Conservation (phyloP, 2,329 filamentous ascomycete genomes). For the Nigrograna mackinnonii region DNA sequence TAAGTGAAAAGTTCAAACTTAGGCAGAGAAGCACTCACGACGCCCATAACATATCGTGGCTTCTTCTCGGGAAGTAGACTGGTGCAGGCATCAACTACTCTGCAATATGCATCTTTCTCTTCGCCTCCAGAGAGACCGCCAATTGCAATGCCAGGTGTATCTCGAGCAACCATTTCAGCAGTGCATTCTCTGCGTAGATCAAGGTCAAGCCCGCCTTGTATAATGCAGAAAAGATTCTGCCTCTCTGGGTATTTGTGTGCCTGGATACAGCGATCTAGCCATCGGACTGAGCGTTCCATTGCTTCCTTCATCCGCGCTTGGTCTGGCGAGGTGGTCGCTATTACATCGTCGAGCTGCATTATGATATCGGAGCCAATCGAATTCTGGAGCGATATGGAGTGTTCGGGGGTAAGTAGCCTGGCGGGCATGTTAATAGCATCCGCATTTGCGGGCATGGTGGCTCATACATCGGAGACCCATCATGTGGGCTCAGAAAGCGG, state of each 20-base stretch:
- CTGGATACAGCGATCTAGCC: conserved; percentile 92
- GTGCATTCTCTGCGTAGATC: conserved; percentile 85
- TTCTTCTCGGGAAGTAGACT: conserved; percentile 83
- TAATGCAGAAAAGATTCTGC: conserved; percentile 98
- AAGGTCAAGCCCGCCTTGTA: conserved; percentile 91
- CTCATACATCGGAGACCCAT: conserved; percentile 81
- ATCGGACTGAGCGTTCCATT: conserved; percentile 91
- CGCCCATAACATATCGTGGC: conserved; percentile 99
- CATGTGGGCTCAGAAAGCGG: conserved; percentile 92
- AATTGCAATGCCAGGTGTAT: conserved; percentile 96
- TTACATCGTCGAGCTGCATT: conserved; percentile 98
- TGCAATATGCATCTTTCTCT: conserved; percentile 89
- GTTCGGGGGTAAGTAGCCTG: conserved; percentile 88
- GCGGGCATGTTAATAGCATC: conserved; percentile 1
- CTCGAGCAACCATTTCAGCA: conserved; percentile 80
- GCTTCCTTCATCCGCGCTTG: conserved; percentile 85
- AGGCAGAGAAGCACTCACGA: conserved; percentile 53
- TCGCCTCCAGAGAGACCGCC: conserved; percentile 94
- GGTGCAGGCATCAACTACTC: conserved; percentile 87
- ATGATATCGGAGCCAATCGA: conserved; percentile 98
- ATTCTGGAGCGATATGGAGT: conserved; percentile 95
- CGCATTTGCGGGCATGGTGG: neutral
- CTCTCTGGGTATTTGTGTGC: conserved; percentile 81
- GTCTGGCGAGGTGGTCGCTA: conserved; percentile 94
- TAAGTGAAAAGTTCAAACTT: conserved; percentile 12